These are phyloP conservation scores for Phaseolus coccineus DNA, from an alignment of 331 rosid species.

Conservation along the genomic window DNA sequence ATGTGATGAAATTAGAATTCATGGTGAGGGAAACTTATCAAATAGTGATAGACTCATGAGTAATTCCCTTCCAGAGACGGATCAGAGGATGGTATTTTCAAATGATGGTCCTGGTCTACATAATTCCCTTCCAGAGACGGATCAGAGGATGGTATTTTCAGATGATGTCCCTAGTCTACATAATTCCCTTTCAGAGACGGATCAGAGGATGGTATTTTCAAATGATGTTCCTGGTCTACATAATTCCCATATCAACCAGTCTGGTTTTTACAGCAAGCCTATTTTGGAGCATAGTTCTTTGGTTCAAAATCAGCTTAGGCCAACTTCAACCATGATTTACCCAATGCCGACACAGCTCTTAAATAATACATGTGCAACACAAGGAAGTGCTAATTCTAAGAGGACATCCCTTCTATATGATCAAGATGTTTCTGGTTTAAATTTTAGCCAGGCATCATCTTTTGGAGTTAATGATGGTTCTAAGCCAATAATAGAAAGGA, in stretches of 20 bases:
- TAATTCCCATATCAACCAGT: slow-evolving; percentile 38
- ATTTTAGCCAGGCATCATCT: slow-evolving; percentile 22
- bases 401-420: slow-evolving; percentile 31
- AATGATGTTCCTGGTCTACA: slow-evolving; percentile 38
- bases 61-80: slow-evolving; percentile 29
- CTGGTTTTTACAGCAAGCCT: slow-evolving; percentile 43
- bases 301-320: slow-evolving; percentile 47
- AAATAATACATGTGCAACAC: slow-evolving; percentile 38
- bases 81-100: slow-evolving; percentile 27
- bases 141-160: slow-evolving; percentile 27
- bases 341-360: slow-evolving; percentile 34
- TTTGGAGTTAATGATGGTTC: slow-evolving; percentile 36
- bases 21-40: slow-evolving; percentile 30
- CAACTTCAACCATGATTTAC: slow-evolving; percentile 40
- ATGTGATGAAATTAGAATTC: slow-evolving; percentile 44
- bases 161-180: slow-evolving; percentile 37
- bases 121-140: slow-evolving; percentile 29
- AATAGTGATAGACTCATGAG: slow-evolving; percentile 37
- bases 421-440: slow-evolving; percentile 42
- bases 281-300: slow-evolving; percentile 40
- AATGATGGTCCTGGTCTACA: slow-evolving; percentile 38
- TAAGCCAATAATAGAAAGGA: slow-evolving; percentile 32
- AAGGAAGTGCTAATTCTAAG: slow-evolving; percentile 42
- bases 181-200: slow-evolving; percentile 29
- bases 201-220: slow-evolving; percentile 27